phyloP scores from a whole-genome alignment of 1,139 yeast species.

The Meyerozyma elateridarum region DNA sequence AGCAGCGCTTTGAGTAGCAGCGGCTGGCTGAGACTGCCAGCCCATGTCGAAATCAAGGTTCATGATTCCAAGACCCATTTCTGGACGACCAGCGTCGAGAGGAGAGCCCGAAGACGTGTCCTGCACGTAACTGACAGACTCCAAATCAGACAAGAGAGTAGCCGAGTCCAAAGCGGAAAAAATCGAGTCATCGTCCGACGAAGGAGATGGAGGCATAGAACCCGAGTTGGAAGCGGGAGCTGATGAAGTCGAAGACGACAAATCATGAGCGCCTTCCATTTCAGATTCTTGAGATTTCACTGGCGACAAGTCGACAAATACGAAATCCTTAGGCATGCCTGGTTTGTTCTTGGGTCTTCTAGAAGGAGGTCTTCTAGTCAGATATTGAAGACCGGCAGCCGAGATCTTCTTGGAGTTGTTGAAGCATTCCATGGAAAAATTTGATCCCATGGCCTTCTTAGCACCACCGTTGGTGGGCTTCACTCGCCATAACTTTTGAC shows the following conservation, averaged over 20 bases:
- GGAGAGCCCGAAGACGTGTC: not conserved
- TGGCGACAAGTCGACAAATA: conserved; percentile 53
- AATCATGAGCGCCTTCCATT: conserved; percentile 6
- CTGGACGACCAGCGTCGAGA: not conserved
- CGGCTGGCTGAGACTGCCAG: conserved; percentile 5
- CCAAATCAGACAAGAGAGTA: conserved; percentile 2
- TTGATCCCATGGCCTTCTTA: conserved; percentile 12
- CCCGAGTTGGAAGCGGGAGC: conserved; percentile 4
- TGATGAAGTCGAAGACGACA: conserved; percentile 7
- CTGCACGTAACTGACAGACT: conserved; percentile 7
- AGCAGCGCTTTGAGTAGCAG: conserved; percentile 2
- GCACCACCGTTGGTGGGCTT: conserved; percentile 25
- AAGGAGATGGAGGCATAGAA: conserved; percentile 2
- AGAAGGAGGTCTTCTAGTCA: conserved; percentile 40
- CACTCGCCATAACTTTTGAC: conserved; percentile 47
- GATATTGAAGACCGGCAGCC: conserved; percentile 19
- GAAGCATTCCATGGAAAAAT: conserved; percentile 34
- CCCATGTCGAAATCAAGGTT: conserved; percentile 14
- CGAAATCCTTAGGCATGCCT: conserved; percentile 50
- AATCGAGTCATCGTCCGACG: conserved; percentile 3
- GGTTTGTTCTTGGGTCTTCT: conserved; percentile 50
- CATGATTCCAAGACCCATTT: conserved; percentile 12
- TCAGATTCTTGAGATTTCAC: conserved; percentile 31
- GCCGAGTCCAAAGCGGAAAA: not conserved
- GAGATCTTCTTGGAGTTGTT: conserved; percentile 42